Conservation (phyloP, 225 moss, liverwort and hornwort genomes). For the Physcomitrellopsis africana region DNA sequence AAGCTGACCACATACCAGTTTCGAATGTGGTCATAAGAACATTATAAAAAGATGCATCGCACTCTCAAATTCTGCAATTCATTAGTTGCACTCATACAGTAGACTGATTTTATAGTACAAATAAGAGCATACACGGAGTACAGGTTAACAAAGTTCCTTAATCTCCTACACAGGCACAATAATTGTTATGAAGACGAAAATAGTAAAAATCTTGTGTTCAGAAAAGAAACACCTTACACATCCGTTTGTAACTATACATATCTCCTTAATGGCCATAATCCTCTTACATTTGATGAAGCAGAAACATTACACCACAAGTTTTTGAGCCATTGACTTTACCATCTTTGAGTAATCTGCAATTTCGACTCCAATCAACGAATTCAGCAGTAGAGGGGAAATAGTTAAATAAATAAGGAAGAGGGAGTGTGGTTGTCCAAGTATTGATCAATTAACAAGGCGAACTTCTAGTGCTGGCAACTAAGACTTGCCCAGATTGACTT, state of each 20-base stretch:
- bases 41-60: too few species aligned
- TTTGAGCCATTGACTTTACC: slow-evolving; percentile 35
- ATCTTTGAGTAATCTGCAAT: slow-evolving; percentile 58
- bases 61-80: too few species aligned
- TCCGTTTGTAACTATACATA: background rate
- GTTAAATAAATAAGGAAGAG: too few species aligned
- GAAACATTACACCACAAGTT: slow-evolving; percentile 35
- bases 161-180: background rate
- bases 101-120: background rate
- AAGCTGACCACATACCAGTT: too few species aligned
- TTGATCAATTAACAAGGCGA: too few species aligned
- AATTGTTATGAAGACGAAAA: background rate
- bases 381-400: background rate
- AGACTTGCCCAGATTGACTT: too few species aligned
- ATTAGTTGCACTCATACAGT: too few species aligned
- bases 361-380: slow-evolving; percentile 2
- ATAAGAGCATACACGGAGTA: background rate
- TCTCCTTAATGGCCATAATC: background rate
- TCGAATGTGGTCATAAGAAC: too few species aligned
- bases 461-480: too few species aligned
- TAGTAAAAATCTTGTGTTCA: background rate
- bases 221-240: background rate
- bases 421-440: too few species aligned
- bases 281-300: background rate
- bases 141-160: background rate